Evolutionary conservation across 2,329 filamentous ascomycete genomes (phyloP), one percentile per base, ranked within the genome.

Genomic region (Daldinia sp.): DNA sequence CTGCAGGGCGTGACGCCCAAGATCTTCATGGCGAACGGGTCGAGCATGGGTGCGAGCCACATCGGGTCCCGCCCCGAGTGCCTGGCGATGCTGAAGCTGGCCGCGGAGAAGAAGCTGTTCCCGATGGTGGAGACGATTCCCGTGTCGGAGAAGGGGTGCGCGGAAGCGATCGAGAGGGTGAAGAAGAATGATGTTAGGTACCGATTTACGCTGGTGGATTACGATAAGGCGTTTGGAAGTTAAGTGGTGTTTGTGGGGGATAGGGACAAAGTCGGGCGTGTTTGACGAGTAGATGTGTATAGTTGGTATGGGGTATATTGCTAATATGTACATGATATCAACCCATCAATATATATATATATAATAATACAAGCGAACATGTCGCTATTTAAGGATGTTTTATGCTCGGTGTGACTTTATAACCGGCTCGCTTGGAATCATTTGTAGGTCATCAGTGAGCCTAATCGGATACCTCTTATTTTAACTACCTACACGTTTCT

Each of bases 141-240:
- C 23, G 86, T 92, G 51, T 85, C 84, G 6, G 89, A 88, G 72
- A 82, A 87, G 68, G 89, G 87, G 0, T 88, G 90, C 73, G 87
- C 87, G 75, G 83, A 92, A 78, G 90, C 87, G 0, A 85, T 92
- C 15, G 83, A 88, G 74, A 83, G 88, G 67, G 85, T 94, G 51
- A 86, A 90, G 72, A 86, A 86, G 66, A 90, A 90, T 69, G 85
- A 91, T 74, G 88, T 93, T 11, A 83, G 83, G 30, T 94, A 92
- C 74, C 82, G 91, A 37, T 89, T 92, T 71, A 91, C 90, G 0
- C 75, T 94, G 71, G 87, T 85, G 10, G 85, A 85, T 8, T 91
- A 84, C 70, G 86, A 91, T 70, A 87, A 90, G 80, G 85, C 80
- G 0, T 92, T 91, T 72, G 84, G 83, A n/a, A 57, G 13, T 10